Evolutionary conservation across 1,139 yeast genomes (phyloP), one percentile per base, ranked within the genome.

Genomic region (Eremothecium gossypii): DNA sequence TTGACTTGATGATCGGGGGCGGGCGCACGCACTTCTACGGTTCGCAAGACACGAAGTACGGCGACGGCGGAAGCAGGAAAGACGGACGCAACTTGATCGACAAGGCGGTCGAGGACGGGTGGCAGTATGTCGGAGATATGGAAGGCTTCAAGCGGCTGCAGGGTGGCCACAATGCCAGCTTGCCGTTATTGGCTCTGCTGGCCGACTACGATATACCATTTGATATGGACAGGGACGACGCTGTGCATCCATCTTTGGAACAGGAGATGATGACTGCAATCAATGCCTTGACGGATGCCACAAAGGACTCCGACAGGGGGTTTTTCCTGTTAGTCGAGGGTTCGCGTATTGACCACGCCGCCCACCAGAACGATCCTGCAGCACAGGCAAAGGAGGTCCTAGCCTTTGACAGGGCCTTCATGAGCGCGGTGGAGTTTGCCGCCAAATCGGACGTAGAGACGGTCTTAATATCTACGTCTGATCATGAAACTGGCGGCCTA

Each of bases 401-500:
- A 47, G 87, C 85, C 2, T 86, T 76, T 58, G 93, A 83, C 58
- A 77, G 73, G 42, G 86, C 93, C 3, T 83, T 82, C 62, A 61
- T 72, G 49, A 79, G 82, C 7, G 94, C 80, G 2, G 59, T 74
- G 41, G 75, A 82, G 35, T 84, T 76, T 58, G 83, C 82, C 32
- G 74, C 79, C 47, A 54, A 69, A 6, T 58, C 80, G 4, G 82
- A 79, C 39, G 76, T 73, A 12, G 94, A 84, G 48, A 85, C 95
- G 0, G 70, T 82, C 39, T 73, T 84, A 31, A 66, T 86, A 36
- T 76, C 87, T 23, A 84, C 95, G 2, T 80, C 91, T 23, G 95
- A 86, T 60, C 96, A 86, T 63, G 96, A 86, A 60, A 86, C 95
- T 33, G 96, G 96, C 48, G 96, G 95, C 2, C 68, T 86, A 51